Percentiles rank a stretch among this genome's conserved stretches.
phyloP scores from a whole-genome alignment of 306 rosid species.

The Pterocarpus macrocarpus region DNA sequence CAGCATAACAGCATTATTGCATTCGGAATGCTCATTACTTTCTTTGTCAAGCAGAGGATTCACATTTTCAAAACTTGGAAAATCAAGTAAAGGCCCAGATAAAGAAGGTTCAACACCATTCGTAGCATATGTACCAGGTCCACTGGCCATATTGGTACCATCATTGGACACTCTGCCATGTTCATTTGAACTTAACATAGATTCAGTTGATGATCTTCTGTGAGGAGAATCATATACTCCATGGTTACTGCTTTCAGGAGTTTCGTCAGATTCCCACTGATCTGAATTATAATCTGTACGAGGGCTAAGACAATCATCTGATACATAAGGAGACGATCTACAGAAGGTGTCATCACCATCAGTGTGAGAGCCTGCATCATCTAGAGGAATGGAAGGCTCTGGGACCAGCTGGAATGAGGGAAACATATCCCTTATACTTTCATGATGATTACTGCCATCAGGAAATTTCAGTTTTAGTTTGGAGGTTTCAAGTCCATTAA shows the following conservation, averaged over 20 bases:
- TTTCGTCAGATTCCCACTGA: slow-evolving; percentile 85
- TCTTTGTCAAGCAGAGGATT: slow-evolving; percentile 56
- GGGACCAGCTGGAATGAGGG: slow-evolving; percentile 92
- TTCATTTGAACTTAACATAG: slow-evolving; percentile 55
- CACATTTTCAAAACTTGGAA: slow-evolving; percentile 77
- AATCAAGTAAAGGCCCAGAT: slow-evolving; percentile 70
- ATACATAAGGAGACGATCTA: slow-evolving; percentile 81
- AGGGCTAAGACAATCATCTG: slow-evolving; percentile 80
- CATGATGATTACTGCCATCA: slow-evolving; percentile 71
- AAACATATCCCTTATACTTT: slow-evolving; percentile 68
- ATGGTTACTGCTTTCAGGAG: slow-evolving; percentile 63
- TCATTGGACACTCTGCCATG: slow-evolving; percentile 44
- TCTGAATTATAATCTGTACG: slow-evolving; percentile 78
- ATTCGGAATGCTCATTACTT: slow-evolving; percentile 45
- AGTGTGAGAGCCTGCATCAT: slow-evolving; percentile 71
- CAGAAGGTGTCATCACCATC: slow-evolving; percentile 93
- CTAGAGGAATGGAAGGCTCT: slow-evolving; percentile 67
- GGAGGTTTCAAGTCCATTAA: slow-evolving; percentile 69
- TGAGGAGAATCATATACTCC: slow-evolving; percentile 59
- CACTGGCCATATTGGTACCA: slow-evolving; percentile 53
- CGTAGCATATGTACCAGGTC: slow-evolving; percentile 30
- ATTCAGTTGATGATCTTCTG: slow-evolving; percentile 63
- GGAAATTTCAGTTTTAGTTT: slow-evolving; percentile 81
- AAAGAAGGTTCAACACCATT: slow-evolving; percentile 62
- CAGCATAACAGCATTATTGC: slow-evolving; percentile 42